Percentiles rank a stretch among this genome's conserved stretches.
phyloP scores from a whole-genome alignment of 2,329 filamentous ascomycete genomes.

The Mycosphaerella arachidis region DNA sequence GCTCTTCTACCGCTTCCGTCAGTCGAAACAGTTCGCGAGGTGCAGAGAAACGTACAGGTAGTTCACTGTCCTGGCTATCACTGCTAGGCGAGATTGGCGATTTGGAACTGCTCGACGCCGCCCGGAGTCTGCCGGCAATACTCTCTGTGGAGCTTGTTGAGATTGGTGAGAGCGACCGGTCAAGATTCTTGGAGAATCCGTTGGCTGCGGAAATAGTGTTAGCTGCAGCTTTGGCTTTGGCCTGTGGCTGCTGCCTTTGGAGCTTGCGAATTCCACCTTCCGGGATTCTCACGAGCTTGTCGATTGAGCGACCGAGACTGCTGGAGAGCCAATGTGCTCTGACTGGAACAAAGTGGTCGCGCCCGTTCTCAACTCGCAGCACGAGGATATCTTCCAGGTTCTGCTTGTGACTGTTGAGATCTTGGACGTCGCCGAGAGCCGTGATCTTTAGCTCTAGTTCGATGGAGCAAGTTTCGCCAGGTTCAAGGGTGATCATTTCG shows the following conservation, averaged over 20 bases:
- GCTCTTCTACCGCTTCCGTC: slow-evolving; percentile 69
- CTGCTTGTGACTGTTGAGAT: slow-evolving; percentile 64
- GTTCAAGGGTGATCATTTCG: slow-evolving; percentile 64
- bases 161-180: not conserved
- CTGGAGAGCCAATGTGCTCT: slow-evolving; percentile 74
- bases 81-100: slow-evolving; percentile 4
- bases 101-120: slow-evolving; percentile 4
- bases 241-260: slow-evolving; percentile 49
- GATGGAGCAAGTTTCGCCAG: slow-evolving; percentile 74
- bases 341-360: slow-evolving; percentile 87
- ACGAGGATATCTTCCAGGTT: slow-evolving; percentile 81
- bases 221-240: slow-evolving; percentile 13
- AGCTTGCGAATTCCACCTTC: slow-evolving; percentile 72
- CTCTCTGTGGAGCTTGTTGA: slow-evolving; percentile 6
- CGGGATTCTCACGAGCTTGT: slow-evolving; percentile 80
- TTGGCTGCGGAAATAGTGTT: slow-evolving; percentile 14
- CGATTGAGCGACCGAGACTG: slow-evolving; percentile 78
- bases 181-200: slow-evolving; percentile 5
- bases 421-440: slow-evolving; percentile 58
- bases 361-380: slow-evolving; percentile 73
- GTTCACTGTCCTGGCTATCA: slow-evolving; percentile 18
- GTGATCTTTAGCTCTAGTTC: slow-evolving; percentile 64
- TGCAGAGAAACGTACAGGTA: slow-evolving; percentile 67
- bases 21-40: slow-evolving; percentile 86
- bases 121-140: not conserved